These are phyloP conservation scores for Neurospora discreta DNA, from an alignment of 495 filamentous ascomycete species.

Conservation along the genomic window DNA sequence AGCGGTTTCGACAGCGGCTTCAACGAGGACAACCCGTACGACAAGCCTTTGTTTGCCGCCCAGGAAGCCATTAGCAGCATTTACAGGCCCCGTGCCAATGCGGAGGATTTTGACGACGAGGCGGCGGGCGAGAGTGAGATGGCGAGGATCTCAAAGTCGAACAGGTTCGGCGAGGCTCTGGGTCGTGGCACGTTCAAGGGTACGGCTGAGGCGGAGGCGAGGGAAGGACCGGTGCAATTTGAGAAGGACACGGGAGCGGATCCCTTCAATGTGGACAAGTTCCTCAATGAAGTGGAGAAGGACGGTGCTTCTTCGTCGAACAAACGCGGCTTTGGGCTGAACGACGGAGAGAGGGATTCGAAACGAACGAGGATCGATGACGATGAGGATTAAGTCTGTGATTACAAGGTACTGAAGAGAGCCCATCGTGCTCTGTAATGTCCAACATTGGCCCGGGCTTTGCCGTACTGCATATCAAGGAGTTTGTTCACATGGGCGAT, in stretches of 20 bases:
- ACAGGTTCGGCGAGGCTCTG: slow-evolving; percentile 69
- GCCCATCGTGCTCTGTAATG: not conserved
- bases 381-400: slow-evolving; percentile 37
- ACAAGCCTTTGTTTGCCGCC: slow-evolving; percentile 93
- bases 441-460: not conserved
- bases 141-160: slow-evolving; percentile 73
- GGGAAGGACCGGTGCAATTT: slow-evolving; percentile 93
- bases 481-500: not conserved
- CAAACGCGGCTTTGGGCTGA: slow-evolving; percentile 76
- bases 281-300: slow-evolving; percentile 69
- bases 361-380: slow-evolving; percentile 78
- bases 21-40: slow-evolving; percentile 97
- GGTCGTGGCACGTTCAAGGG: slow-evolving; percentile 90
- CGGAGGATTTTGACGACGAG: slow-evolving; percentile 62
- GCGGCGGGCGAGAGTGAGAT: slow-evolving; percentile 73
- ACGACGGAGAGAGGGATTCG: slow-evolving; percentile 58
- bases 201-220: slow-evolving; percentile 71
- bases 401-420: not conserved
- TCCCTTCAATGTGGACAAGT: slow-evolving; percentile 86
- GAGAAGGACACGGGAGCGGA: slow-evolving; percentile 79
- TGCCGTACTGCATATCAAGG: not conserved
- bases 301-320: slow-evolving; percentile 34
- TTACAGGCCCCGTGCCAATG: slow-evolving; percentile 69
- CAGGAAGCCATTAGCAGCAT: slow-evolving; percentile 94
- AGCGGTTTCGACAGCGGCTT: slow-evolving; percentile 81